Base-by-base conservation (phyloP, 345 rosid species). In the Fremontodendron californicum region DNA sequence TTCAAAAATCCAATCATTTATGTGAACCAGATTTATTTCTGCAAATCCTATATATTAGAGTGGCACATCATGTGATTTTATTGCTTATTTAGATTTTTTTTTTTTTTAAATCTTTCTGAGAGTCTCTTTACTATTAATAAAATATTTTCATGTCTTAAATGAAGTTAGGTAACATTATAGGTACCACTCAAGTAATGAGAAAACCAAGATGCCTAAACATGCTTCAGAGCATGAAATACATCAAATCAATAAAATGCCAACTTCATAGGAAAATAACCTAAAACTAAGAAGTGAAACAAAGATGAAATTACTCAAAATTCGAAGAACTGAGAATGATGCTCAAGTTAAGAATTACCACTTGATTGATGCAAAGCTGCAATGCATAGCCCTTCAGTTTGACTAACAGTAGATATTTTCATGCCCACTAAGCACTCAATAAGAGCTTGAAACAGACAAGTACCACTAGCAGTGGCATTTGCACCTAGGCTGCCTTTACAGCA, bases 291-390 rank as follows among this genome's bases (percentile, higher is more conserved):
- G n/a, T 48, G 9, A 25, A 61, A 16, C 6, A 65, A 54, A 60
- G 37, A 33, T 45, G 4, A 29, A 76, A 55, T 72, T 9, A 48
- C 55, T 25, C 48, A 45, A 65, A 58, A 35, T 21, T 54, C 37
- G 31, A 27, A 43, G 48, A 29, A 62, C 8, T 51, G 9, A 63
- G 39, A 62, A 5, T 55, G 78, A 58, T 35, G 25, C 13, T 29
- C 77, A 37, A 40, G 40, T 62, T 39, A 72, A 23, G 80, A 82
- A 80, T 88, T 93, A 93, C 99, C 98, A 58, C 90, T 93, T 76
- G 97, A 86, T 84, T 90, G 91, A 80, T 92, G 98, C 18, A 82
- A 67, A 82, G 90, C 90, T 64, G 85, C 82, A 78, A 93, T 80
- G 80, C 92, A 79, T 64, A 27, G 75, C 71, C 85, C 87, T 57